These are phyloP conservation scores for Amanita pallidorosea DNA, from an alignment of 768 basidiomycete genomes.

Conservation along the genomic window DNA sequence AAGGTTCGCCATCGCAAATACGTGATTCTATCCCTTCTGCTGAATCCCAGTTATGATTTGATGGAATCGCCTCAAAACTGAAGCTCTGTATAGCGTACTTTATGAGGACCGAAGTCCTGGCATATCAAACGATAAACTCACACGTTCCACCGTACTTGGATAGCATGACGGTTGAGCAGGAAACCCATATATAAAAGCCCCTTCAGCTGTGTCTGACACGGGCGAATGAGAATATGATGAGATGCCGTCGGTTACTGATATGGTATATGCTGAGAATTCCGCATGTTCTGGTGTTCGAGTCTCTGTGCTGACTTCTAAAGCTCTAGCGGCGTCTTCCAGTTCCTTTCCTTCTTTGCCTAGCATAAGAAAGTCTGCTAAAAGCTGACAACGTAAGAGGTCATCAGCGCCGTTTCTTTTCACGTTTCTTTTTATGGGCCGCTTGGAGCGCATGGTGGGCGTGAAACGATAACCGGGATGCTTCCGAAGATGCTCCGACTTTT, in stretches of 20 bases:
- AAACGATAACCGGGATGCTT: constrained; percentile 49
- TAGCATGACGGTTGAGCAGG: neutral
- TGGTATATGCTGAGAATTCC: neutral
- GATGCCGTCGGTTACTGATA: neutral
- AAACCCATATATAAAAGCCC: neutral
- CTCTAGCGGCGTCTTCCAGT: constrained; percentile 28
- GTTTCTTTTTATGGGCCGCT: constrained; percentile 36
- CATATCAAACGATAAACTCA: neutral
- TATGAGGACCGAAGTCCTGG: neutral
- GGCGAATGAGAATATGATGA: neutral
- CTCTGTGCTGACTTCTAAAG: neutral
- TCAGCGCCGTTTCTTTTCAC: constrained; percentile 38
- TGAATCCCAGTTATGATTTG: neutral
- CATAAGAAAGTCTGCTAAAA: constrained; percentile 38
- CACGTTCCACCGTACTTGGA: neutral
- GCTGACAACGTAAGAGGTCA: constrained; percentile 37
- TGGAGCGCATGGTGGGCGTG: constrained; percentile 30
- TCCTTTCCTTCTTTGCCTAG: constrained; percentile 40
- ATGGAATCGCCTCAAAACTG: neutral
- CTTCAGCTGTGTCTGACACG: neutral
- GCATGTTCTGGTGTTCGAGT: neutral
- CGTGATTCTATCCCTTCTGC: neutral
- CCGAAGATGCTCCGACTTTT: constrained; percentile 36
- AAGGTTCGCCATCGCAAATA: neutral
- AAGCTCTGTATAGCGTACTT: neutral